Base-by-base conservation (phyloP, 495 filamentous ascomycete species). In the Entonaema liquescens region DNA sequence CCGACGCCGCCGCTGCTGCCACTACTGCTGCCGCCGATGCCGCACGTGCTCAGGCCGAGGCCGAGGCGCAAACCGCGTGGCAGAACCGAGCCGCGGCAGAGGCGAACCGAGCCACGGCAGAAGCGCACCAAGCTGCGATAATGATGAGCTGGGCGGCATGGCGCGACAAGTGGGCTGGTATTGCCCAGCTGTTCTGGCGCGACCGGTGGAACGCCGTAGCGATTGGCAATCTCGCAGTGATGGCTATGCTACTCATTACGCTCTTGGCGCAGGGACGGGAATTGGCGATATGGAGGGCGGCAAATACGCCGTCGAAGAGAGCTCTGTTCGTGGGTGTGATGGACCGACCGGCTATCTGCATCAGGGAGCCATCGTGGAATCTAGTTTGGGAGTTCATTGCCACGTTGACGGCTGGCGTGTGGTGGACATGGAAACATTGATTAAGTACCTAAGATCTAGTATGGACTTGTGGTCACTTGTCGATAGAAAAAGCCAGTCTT, bases 221-320 rank as follows among this genome's bases (percentile, higher is more conserved):
- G 33, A 2, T n/a, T 12, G 13, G 19, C 9, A 59, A 59, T 23
- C 2, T 28, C 4, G 13, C 2, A 1, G 15, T 42, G 21, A 9
- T 63, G 13, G 1, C 57, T 5, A 17, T 62, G 23, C 8, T 70
- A 52, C 0, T 64, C 0, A 8, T n/a, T 3, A 58, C 50, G 6
- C 17, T 19, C 13, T 25, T 76, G 23, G 62, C 71, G 12, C 29
- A 58, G 28, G 65, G 58, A 11, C 60, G 68, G n/a, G 68, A 65
- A 11, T 38, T 47, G 50, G 59, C 42, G 42, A 21, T 62, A 36
- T 64, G 68, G 54, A 42, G n/a, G 49, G 0, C 17, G 31, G 57
- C 65, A 28, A 76, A 76, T 55, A 23, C 40, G 12, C n/a, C 58
- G 4, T 5, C 42, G 28, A 44, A 42, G 33, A 65, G 74, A 6